These are phyloP conservation scores for Chalaropsis thielavioides DNA, from an alignment of 2,329 filamentous ascomycete genomes.

Conservation along the genomic window DNA sequence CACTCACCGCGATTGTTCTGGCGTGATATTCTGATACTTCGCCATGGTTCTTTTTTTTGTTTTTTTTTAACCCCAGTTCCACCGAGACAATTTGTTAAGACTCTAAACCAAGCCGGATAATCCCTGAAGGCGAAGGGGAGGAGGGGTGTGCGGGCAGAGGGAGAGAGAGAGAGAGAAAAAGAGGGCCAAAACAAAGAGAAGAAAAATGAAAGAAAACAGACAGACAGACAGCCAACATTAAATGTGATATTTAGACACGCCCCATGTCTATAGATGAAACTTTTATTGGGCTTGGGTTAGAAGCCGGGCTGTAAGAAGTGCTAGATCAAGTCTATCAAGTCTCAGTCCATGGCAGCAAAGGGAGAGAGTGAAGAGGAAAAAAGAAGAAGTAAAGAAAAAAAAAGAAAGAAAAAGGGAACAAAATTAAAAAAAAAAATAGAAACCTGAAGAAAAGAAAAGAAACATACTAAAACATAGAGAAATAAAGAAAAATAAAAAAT, in stretches of 20 bases:
- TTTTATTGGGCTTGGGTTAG: background rate
- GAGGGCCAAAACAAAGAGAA: background rate
- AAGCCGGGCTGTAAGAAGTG: too few relatives aligned
- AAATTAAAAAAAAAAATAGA: background rate
- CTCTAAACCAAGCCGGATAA: slow-evolving; percentile 4
- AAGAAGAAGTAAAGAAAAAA: background rate
- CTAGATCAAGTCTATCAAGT: too few relatives aligned
- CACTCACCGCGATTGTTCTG: background rate
- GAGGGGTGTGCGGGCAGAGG: background rate
- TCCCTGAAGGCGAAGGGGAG: background rate
- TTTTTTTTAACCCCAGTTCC: background rate
- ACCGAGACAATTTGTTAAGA: background rate
- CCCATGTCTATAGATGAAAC: background rate
- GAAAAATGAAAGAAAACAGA: background rate
- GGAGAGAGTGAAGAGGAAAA: background rate
- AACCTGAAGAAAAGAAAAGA: background rate
- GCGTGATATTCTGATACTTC: too few relatives aligned
- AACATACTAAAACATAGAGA: background rate
- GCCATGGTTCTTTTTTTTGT: background rate
- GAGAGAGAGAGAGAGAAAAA: background rate
- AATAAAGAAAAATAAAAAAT: background rate
- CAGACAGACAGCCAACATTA: too few relatives aligned
- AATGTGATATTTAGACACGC: background rate
- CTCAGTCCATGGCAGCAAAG: background rate
- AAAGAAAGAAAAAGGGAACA: background rate